Conservation (phyloP, 176 grass and related monocot species). For the Coix lacrymajobi region DNA sequence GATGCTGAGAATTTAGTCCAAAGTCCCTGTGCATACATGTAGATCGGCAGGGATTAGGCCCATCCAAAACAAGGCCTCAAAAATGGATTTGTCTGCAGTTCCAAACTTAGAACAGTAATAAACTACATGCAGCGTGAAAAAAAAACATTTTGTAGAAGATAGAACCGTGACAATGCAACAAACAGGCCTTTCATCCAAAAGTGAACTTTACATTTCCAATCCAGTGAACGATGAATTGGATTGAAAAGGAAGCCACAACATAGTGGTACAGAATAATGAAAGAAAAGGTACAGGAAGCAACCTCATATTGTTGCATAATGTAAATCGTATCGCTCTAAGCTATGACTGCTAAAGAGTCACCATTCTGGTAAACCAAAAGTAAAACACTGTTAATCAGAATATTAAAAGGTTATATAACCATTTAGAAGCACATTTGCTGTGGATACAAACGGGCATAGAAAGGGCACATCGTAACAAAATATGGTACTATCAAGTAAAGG, state of each 20-base stretch:
- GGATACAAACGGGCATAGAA: background rate
- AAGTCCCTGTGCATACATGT: background rate
- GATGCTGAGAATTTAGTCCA: background rate
- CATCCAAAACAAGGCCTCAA: background rate
- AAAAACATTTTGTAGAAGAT: background rate
- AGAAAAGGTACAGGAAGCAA: background rate
- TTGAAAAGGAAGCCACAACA: background rate
- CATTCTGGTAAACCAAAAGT: conserved; percentile 9
- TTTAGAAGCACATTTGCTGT: background rate
- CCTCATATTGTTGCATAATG: background rate
- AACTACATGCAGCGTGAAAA: background rate
- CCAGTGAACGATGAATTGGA: background rate
- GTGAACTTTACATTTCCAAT: background rate
- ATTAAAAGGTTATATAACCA: background rate
- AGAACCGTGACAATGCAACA: background rate
- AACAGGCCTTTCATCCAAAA: background rate
- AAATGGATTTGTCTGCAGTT: background rate
- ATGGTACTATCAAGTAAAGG: conserved; percentile 2
- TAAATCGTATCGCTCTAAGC: background rate
- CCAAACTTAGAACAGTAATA: background rate
- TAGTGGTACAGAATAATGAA: background rate
- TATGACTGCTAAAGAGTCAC: background rate
- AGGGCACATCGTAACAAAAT: background rate
- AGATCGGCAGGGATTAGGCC: background rate
- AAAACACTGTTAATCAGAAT: background rate